Evolutionary conservation across 495 filamentous ascomycete species (phyloP), one percentile per base, ranked within the genome.

Genomic region (Geoglossum glabrum): DNA sequence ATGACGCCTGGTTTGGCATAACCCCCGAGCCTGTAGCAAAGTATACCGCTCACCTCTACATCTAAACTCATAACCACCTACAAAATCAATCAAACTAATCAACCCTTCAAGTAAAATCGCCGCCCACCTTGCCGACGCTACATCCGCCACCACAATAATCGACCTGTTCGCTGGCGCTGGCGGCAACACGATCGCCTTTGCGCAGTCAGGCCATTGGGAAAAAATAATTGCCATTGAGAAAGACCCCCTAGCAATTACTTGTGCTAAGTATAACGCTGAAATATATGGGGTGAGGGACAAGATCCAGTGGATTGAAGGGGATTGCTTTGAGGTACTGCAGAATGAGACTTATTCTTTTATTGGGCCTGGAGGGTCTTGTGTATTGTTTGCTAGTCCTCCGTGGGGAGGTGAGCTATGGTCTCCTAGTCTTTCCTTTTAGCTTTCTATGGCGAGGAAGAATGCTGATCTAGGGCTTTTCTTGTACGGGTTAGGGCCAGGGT

Each of bases 151-250:
- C 3, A 71, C 81, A 57, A 62, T 97, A 31, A 78, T 98, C 46
- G 92, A 98, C 67, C 77, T 83, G 19, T 97, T 98, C 71, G 84
- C 81, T 25, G 92, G 92, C 31, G 87, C 88, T 9, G 92, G 92
- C 17, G 92, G 90, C 54, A 97, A 98, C 66, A 76, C 83, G n/a
- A 98, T 98, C 60, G 87, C 89, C 30, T 94, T 97, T 64, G 92
- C 92, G 15, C 73, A 79, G 8, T 83, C 82, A 3, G 77, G 76
- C 10, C 76, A 79, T 54, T 97, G 87, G 83, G 74, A 79, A 30
- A 81, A 77, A 51, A 76, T 98, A 50, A 86, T 95, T 65, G 87
- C 85, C 33, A 84, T 97, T 64, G 92, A 98, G 70, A 84, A 81
- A 56, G 79, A 95, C 64, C 73, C 83, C 13, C 71, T 76, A 1